Evolutionary conservation across 306 rosid genomes (phyloP).

Genomic region (Hippophae rhamnoides): DNA sequence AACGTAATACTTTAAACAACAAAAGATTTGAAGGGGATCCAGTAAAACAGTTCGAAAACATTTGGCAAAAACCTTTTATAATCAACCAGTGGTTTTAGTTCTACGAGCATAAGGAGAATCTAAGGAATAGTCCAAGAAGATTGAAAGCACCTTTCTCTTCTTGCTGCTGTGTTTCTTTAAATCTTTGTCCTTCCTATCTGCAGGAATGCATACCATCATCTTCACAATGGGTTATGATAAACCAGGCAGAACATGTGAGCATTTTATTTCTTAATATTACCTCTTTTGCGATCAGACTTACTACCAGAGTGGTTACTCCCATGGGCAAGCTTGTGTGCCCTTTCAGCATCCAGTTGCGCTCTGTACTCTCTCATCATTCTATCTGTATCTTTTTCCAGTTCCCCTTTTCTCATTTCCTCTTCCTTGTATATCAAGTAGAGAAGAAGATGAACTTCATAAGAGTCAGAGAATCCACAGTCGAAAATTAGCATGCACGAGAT

Average conservation of each 20-base stretch:
- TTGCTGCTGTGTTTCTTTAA: constrained; percentile 82
- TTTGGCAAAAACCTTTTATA: constrained; percentile 5
- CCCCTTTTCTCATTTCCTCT: constrained; percentile 87
- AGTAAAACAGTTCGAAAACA: background rate
- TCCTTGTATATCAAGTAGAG: constrained; percentile 41
- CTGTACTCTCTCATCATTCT: constrained; percentile 95
- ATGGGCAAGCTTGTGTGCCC: constrained; percentile 81
- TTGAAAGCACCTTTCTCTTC: constrained; percentile 65
- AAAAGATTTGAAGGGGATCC: background rate
- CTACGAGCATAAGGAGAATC: constrained; percentile 2
- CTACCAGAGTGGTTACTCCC: constrained; percentile 79
- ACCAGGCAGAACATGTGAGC: no score
- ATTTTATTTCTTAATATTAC: constrained; percentile 23
- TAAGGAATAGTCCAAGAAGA: background rate
- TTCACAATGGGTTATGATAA: constrained; percentile 4
- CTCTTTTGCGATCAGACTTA: constrained; percentile 61
- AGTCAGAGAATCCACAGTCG: constrained; percentile 5
- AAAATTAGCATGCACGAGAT: background rate
- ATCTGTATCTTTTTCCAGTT: constrained; percentile 86
- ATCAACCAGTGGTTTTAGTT: constrained; percentile 5
- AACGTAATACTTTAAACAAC: no score
- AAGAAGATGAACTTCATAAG: constrained; percentile 3
- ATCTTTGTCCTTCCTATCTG: constrained; percentile 75
- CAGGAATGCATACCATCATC: constrained; percentile 18
- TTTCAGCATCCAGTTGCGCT: constrained; percentile 96